Base-by-base conservation (phyloP, 768 basidiomycete genomes). In the Podaxis sp. region DNA sequence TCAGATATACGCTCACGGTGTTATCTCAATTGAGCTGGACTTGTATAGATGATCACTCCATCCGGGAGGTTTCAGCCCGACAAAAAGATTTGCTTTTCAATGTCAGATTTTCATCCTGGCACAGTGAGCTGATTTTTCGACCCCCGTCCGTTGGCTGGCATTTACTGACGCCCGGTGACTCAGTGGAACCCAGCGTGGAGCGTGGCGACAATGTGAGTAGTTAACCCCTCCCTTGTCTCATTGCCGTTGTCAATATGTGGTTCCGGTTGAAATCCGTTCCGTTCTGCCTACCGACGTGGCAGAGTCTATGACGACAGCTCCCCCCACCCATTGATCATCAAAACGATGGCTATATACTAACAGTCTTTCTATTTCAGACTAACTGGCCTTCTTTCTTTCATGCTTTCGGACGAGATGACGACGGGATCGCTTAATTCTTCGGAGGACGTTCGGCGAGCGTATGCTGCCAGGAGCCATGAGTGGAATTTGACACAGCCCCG, bases 121-220 rank as follows among this genome's bases (percentile, higher is more conserved):
- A 84, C 91, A 12, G 92, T 93, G 68, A 73, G 90, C 84, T 2
- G 24, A 17, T 22, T 53, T 64, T 54, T 48, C 40, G 28, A 30
- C n/a, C 36, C 63, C 13, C 30, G 33, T 33, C 48, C 56, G 26
- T 30, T 38, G 50, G 58, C 4, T 57, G 44, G 37, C 22, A 26
- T 36, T 56, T 41, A 51, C 48, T 63, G 36, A 66, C 62, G 48
- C 58, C 50, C 56, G 46, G 50, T 44, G 33, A 24, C 41, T 38
- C 64, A 94, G 91, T 95, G 94, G 95, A 95, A 95, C 74, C 95
- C 95, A 5, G 92, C 94, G 1, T 96, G 95, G 95, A 93, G 91
- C 69, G 93, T 96, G 11, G 90, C 92, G 22, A 96, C 95, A 12
- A 96, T 96, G 92, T 93, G 73, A 73, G 91, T 82, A 38, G 44